A percentile compares a stretch with the other conserved stretches of the same genome.
These are phyloP conservation scores for Sonneratia alba DNA, from an alignment of 345 rosid species.

Conservation along the genomic window DNA sequence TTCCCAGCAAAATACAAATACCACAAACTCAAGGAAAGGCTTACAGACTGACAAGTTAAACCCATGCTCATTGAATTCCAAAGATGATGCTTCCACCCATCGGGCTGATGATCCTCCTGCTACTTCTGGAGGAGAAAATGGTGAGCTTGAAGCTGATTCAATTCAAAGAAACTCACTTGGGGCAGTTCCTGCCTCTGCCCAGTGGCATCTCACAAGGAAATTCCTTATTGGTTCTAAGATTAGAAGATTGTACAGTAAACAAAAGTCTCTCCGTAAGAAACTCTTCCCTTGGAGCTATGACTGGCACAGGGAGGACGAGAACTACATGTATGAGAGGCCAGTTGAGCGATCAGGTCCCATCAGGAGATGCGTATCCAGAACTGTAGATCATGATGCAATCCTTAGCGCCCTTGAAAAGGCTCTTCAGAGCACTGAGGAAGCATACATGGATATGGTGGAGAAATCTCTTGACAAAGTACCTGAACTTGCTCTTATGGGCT, in stretches of 20 bases:
- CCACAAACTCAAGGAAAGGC: slow-evolving; percentile 17
- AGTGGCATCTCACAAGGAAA: slow-evolving; percentile 44
- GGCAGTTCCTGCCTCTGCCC: slow-evolving; percentile 29
- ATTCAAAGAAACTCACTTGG: slow-evolving; percentile 19
- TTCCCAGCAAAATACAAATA: slow-evolving; percentile 23
- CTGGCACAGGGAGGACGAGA: slow-evolving; percentile 90
- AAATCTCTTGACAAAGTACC: slow-evolving; percentile 72
- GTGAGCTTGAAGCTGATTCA: slow-evolving; percentile 30
- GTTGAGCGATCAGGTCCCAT: slow-evolving; percentile 56
- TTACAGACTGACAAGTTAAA: slow-evolving; percentile 17
- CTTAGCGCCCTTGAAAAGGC: slow-evolving; percentile 79
- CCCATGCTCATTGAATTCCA: slow-evolving; percentile 19
- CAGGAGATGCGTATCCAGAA: slow-evolving; percentile 75
- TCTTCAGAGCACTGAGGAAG: slow-evolving; percentile 62
- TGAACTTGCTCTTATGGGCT: slow-evolving; percentile 94
- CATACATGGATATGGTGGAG: slow-evolving; percentile 93
- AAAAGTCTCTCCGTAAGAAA: slow-evolving; percentile 80
- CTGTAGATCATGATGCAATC: slow-evolving; percentile 69
- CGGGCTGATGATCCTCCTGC: slow-evolving; percentile 44
- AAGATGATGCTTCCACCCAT: too few relatives aligned
- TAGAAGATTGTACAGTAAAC: slow-evolving; percentile 60
- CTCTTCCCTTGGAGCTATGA: slow-evolving; percentile 96
- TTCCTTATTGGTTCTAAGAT: slow-evolving; percentile 58
- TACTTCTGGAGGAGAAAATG: slow-evolving; percentile 61
- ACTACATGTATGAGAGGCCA: slow-evolving; percentile 48